Conservation (phyloP, 2,329 filamentous ascomycete genomes). For the Podosphaera leucotricha region DNA sequence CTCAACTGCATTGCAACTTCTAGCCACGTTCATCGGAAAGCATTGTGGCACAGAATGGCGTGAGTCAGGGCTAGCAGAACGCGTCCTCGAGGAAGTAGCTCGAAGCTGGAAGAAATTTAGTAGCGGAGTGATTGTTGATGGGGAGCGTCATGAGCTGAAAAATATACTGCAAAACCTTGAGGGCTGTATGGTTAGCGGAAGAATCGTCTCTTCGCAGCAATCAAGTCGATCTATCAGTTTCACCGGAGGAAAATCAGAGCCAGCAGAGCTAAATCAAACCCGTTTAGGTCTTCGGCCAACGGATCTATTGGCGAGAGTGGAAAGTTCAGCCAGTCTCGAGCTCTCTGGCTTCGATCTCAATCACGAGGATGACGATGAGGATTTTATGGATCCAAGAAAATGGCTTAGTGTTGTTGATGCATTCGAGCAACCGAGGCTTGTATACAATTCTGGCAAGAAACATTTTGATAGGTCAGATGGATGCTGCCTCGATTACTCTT, state of each 20-base stretch:
- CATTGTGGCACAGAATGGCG: constrained; percentile 93
- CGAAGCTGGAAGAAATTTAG: constrained; percentile 78
- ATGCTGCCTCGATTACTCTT: constrained; percentile 8
- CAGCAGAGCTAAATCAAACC: constrained; percentile 28
- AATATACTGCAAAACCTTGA: constrained; percentile 67
- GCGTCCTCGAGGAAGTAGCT: constrained; percentile 75
- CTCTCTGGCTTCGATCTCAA: constrained; percentile 29
- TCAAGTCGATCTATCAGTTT: constrained; percentile 41
- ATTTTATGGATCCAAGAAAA: constrained; percentile 41
- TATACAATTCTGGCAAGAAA: constrained; percentile 61
- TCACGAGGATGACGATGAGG: constrained; percentile 29
- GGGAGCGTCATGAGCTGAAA: constrained; percentile 49
- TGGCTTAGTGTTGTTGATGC: constrained; percentile 72
- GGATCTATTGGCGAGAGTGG: constrained; percentile 25
- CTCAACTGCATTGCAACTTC: constrained; percentile 59
- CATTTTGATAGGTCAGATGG: constrained; percentile 58
- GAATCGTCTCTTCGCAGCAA: constrained; percentile 29
- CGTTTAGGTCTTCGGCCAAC: constrained; percentile 29
- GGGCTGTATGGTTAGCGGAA: constrained; percentile 73
- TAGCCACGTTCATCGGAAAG: constrained; percentile 75
- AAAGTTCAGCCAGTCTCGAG: constrained; percentile 42
- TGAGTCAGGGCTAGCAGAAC: constrained; percentile 81
- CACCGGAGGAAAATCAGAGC: constrained; percentile 30
- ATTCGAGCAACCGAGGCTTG: constrained; percentile 60
- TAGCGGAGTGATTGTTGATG: constrained; percentile 78